phyloP scores from a whole-genome alignment of 2,329 filamentous ascomycete species.

The Elsinoe arachidis region DNA sequence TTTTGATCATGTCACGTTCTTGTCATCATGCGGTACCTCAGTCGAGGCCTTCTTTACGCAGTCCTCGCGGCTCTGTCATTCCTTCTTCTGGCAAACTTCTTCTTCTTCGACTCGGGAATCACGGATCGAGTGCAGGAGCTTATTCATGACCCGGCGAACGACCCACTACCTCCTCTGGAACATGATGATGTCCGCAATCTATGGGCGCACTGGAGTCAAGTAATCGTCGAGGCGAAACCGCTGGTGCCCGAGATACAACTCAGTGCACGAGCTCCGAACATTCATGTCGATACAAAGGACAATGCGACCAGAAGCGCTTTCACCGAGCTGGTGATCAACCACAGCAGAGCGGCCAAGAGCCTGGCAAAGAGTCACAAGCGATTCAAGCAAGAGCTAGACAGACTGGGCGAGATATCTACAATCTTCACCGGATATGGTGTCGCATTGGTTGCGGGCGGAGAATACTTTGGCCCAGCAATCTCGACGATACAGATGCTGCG shows the following conservation, averaged over 20 bases:
- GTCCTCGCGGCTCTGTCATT: neutral
- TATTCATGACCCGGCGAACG: neutral
- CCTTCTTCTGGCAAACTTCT: neutral
- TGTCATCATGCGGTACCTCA: neutral
- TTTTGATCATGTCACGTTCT: neutral
- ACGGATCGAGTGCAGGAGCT: constrained; percentile 1
- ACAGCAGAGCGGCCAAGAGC: neutral
- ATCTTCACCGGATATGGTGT: constrained; percentile 24
- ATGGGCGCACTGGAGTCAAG: constrained; percentile 1
- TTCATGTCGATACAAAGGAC: neutral
- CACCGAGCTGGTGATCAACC: constrained; percentile 10
- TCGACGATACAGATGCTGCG: constrained; percentile 40
- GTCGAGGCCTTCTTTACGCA: neutral
- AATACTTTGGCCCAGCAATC: constrained; percentile 36
- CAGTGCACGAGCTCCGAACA: neutral
- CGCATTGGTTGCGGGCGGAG: constrained; percentile 33
- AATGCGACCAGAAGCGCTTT: neutral
- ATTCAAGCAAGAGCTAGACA: constrained; percentile 10
- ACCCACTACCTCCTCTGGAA: constrained; percentile 1
- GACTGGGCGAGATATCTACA: neutral
- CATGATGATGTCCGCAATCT: neutral
- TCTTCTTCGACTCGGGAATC: constrained; percentile 6
- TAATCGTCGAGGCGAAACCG: neutral
- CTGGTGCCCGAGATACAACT: neutral
- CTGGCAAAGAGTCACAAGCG: constrained; percentile 3